A percentile compares a stretch with the other conserved stretches of the same genome.
Conservation (phyloP, 2,329 filamentous ascomycete genomes). For the Phaeosphaeriaceae sp. region DNA sequence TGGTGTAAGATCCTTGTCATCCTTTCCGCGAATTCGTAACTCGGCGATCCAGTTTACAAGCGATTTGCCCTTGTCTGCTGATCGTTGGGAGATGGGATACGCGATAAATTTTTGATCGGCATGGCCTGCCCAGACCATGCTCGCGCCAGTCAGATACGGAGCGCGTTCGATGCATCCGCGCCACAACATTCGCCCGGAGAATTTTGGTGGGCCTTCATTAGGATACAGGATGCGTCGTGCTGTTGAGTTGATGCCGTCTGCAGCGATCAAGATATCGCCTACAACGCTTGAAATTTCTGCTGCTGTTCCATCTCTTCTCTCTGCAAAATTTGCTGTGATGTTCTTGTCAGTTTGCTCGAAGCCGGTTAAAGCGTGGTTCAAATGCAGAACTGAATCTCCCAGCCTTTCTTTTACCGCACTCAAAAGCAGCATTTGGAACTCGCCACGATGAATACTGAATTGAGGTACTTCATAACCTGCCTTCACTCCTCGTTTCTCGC, state of each 20-base stretch:
- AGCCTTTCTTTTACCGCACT: constrained; percentile 52
- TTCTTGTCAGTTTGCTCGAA: constrained; percentile 46
- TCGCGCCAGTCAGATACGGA: constrained; percentile 52
- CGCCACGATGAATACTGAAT: constrained; percentile 55
- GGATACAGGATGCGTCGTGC: constrained; percentile 52
- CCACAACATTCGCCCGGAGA: constrained; percentile 56
- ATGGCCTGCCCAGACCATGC: constrained; percentile 56
- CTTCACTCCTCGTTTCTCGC: constrained; percentile 49
- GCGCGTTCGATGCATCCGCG: constrained; percentile 51
- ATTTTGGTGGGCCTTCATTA: constrained; percentile 52
- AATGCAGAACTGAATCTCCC: constrained; percentile 47
- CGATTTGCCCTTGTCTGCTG: constrained; percentile 45
- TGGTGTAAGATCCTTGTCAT: constrained; percentile 52
- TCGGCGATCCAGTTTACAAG: constrained; percentile 58
- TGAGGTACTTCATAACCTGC: constrained; percentile 55
- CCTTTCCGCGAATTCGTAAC: constrained; percentile 50
- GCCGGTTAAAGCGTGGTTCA: constrained; percentile 47
- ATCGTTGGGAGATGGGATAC: constrained; percentile 52
- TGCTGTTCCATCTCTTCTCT: constrained; percentile 31
- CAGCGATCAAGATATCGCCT: constrained; percentile 49
- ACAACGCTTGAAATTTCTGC: constrained; percentile 39
- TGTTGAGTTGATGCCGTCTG: constrained; percentile 56
- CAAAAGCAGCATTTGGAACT: constrained; percentile 55
- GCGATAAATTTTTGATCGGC: constrained; percentile 58
- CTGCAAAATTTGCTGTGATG: constrained; percentile 50